Evolutionary conservation across 345 rosid species (phyloP), one percentile per base, ranked within the genome.

Genomic region (Eutrema heterophyllum): DNA sequence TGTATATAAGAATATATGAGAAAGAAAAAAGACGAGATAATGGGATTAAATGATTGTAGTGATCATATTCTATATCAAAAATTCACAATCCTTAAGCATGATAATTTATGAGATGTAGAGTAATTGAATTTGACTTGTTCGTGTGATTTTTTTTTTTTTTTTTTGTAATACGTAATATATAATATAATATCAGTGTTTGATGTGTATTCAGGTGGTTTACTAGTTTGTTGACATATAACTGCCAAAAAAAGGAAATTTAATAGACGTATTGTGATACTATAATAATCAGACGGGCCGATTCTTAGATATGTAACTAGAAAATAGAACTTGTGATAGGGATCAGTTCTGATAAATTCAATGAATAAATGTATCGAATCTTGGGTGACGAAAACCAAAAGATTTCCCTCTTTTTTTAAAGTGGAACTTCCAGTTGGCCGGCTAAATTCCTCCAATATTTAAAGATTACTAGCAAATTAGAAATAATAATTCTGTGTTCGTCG

Each of bases 341-440:
- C 24, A 38, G 27, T 75, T 68, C 9, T 60, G 40, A 38, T 16
- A 55, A 70, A 38, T 30, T 64, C 0, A 49, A 41, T 46, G 49
- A 55, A 64, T 18, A 64, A 48, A 38, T 48, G 45, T 48, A 77
- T 39, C 72, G 76, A 70, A 77, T 77, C 67, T 77, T 77, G 5
- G 29, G 55, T 70, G 80, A 70, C 71, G 76, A 70, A 64, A 64
- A 70, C 33, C 11, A 56, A 70, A 68, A 64, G 62, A 56, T 77
- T 56, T 64, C 64, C 26, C 44, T 9, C 24, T 44, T 12, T 9
- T 40, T 53, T 76, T 56, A 2, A 38, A 55, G 15, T 4, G 46
- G 9, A 55, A 70, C 18, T 57, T 49, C 72, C 71, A 48, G 67
- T 70, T 77, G 80, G 80, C 80, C 76, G 76, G 76, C 71, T 26